Conservation (phyloP, 345 rosid genomes). For the Gossypium sturtianum region DNA sequence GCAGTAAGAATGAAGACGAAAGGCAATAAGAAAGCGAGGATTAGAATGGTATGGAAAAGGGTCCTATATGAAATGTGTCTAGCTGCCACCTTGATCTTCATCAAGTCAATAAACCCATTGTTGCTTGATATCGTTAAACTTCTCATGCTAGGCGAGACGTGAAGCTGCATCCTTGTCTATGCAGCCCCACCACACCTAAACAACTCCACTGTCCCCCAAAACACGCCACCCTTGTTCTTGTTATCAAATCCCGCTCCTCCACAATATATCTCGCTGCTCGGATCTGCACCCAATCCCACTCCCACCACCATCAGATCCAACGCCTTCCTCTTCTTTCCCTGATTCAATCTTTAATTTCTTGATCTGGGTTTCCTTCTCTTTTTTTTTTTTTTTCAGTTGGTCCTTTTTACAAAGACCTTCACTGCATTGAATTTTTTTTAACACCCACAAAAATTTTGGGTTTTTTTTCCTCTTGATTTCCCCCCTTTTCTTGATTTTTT, state of each 20-base stretch:
- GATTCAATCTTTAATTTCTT: constrained; percentile 25
- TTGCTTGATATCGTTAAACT: constrained; percentile 97
- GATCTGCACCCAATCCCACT: constrained; percentile 29
- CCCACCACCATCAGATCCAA: constrained; percentile 80
- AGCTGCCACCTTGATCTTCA: constrained; percentile 99
- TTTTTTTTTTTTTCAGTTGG: constrained; percentile 3
- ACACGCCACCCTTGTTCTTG: not conserved
- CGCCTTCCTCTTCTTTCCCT: constrained; percentile 22
- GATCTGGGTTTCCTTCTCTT: constrained; percentile 16
- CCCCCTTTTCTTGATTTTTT: not conserved
- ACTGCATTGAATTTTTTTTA: constrained; percentile 51
- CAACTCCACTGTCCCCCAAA: constrained; percentile 1
- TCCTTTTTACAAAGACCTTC: constrained; percentile 37
- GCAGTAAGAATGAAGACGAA: constrained; percentile 98
- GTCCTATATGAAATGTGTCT: constrained; percentile 97
- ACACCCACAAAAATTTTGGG: constrained; percentile 9
- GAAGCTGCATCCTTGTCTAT: constrained; percentile 96
- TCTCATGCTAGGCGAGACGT: constrained; percentile 99
- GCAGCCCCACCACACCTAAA: constrained; percentile 54
- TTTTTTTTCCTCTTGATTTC: constrained; percentile 4
- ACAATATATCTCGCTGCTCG: constrained; percentile 21
- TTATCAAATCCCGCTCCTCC: constrained; percentile 19
- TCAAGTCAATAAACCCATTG: constrained; percentile 98
- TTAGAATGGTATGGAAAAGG: constrained; percentile 89
- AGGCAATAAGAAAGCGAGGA: constrained; percentile 97